Base-by-base conservation (phyloP, 129 eudicot species). In the Artemisia argyi region DNA sequence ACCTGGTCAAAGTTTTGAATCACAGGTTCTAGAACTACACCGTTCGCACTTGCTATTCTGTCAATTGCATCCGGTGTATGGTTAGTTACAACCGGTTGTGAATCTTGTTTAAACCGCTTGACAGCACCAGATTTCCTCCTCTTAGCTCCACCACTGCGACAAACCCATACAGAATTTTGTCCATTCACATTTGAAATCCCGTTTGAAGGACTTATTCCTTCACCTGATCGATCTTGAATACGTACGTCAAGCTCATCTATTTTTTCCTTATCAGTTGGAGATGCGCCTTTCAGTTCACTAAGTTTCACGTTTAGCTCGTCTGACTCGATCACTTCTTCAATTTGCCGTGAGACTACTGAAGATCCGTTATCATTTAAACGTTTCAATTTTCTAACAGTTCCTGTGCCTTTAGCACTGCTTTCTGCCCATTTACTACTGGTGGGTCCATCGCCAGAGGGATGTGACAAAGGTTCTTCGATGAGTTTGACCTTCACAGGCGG, bases 61-160 rank as follows among this genome's bases (percentile, higher is more conserved):
- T 66, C 53, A 12, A 42, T 54, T 19, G 71, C 79, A 80, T 78
- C 91, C 11, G 74, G 61, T 26, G 65, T 69, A 75, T 75, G 73
- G 2, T 82, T 80, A 28, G 61, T 16, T 7, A 60, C 56, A 35
- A 69, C 59, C 1, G 76, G 61, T 3, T 71, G 63, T 17, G 71
- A 24, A 30, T 81, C 89, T 78, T 81, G 86, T 71, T 70, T 82
- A 76, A 92, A 92, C 85, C 98, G 86, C 65, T 79, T 85, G 2
- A 92, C 96, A 24, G 83, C 74, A 70, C 91, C 91, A 22, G 96
- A 82, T 62, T 92, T 92, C 68, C 96, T 87, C 76, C 84, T 84
- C 60, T 80, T 83, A 69, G 98, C 86, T 60, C 91, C 89, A 56
- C 76, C 71, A 20, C 66, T 78, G 10, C 89, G 88, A 76, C 81